A percentile compares a stretch with the other conserved stretches of the same genome.
phyloP scores from a whole-genome alignment of 139 green algal species.

The Auxenochlorella protothecoides region DNA sequence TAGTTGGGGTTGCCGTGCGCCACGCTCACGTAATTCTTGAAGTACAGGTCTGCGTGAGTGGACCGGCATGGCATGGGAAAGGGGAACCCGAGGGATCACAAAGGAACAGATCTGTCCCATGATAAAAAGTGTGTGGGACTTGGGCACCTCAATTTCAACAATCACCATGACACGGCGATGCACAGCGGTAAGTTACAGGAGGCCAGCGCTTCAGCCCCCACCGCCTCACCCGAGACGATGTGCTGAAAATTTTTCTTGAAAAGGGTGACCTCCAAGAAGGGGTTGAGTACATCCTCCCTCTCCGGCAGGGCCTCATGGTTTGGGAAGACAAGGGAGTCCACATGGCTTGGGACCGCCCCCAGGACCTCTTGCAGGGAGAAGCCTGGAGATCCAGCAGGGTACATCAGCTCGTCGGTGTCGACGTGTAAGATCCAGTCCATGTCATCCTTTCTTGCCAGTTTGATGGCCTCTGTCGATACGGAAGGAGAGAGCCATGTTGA shows the following conservation, averaged over 20 bases:
- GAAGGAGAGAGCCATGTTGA: not conserved
- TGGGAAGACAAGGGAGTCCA: constrained; percentile 73
- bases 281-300: constrained; percentile 44
- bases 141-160: too few relatives aligned
- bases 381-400: constrained; percentile 38
- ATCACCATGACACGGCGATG: too few relatives aligned
- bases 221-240: constrained; percentile 32
- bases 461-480: constrained; percentile 40
- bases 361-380: constrained; percentile 48
- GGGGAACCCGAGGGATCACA: too few relatives aligned
- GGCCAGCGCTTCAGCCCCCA: not conserved
- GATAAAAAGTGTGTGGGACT: too few relatives aligned
- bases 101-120: too few relatives aligned
- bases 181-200: too few relatives aligned
- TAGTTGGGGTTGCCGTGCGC: constrained; percentile 73
- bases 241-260: constrained; percentile 76
- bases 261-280: constrained; percentile 65
- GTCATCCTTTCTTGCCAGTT: constrained; percentile 36
- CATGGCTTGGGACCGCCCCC: constrained; percentile 12
- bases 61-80: too few relatives aligned
- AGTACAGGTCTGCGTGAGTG: constrained; percentile 43
- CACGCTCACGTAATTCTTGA: constrained; percentile 45
- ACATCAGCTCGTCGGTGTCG: constrained; percentile 78
- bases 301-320: constrained; percentile 71
- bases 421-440: constrained; percentile 72